Base-by-base conservation (phyloP, 2,329 filamentous ascomycete genomes). In the Cladorrhinum sp. region DNA sequence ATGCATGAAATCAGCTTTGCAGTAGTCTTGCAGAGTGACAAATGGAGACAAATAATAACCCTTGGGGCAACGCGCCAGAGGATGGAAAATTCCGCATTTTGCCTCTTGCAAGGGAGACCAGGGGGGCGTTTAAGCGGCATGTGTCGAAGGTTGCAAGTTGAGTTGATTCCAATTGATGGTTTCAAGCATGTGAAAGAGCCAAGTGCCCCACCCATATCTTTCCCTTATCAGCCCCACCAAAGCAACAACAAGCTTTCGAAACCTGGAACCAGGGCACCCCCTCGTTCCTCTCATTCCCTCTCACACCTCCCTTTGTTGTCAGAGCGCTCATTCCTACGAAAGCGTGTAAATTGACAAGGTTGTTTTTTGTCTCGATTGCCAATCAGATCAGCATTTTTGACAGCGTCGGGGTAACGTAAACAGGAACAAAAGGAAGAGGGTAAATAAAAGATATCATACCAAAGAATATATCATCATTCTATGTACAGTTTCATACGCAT, bases 171-270 rank as follows among this genome's bases (percentile, higher is more conserved):
- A 41, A 29, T 52, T n/a, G 24, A 52, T 4, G 49, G 20, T 27
- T 23, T 16, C 23, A 54, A 55, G 52, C 52, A 55, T 55, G 52
- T 55, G 52, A 55, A 55, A 25, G 51, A 36, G 24, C 13, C n/a
- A 29, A 18, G 32, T 12, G 27, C 23, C 16, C 22, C 29, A 52
- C 20, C 50, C 20, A 18, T 27, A 25, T 25, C 16, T 16, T 23
- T 22, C 18, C 27, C 51, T 36, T 24, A 23, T 55, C 22, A 38
- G 52, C 8, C 29, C 22, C 20, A 32, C 36, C 10, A 23, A 23
- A 29, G 22, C 23, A 23, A 5, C 7, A 27, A 50, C 5, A 27
- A n/a, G 13, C 41, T n/a, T n/a, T 16, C n/a, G n/a, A n/a, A n/a
- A n/a, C n/a, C n/a, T n/a, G 18, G 16, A 52, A 18, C n/a, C 50